A percentile compares a stretch with the other conserved stretches of the same genome.
Evolutionary conservation across 306 rosid species (phyloP).

Genomic region (Ziziphus jujuba): DNA sequence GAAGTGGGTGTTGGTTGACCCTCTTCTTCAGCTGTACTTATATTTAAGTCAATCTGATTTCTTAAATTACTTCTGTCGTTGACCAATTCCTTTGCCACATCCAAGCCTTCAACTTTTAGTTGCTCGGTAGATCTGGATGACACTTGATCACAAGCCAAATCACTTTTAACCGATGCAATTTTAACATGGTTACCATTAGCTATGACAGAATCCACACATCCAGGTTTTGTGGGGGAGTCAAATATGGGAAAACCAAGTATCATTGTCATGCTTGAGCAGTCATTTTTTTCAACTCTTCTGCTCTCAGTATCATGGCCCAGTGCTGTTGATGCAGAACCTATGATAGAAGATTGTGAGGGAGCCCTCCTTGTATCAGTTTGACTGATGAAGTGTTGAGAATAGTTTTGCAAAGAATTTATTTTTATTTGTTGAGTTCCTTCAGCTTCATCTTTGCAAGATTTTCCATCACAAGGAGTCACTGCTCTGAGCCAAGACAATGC

Average conservation of each 20-base stretch:
- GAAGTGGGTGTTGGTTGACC: constrained; percentile 30
- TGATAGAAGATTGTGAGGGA: constrained; percentile 27
- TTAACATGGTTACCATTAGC: constrained; percentile 16
- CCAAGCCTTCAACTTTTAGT: constrained; percentile 13
- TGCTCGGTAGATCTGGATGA: constrained; percentile 16
- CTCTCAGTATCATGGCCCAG: constrained; percentile 34
- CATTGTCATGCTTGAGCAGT: constrained; percentile 33
- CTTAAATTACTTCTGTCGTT: constrained; percentile 31
- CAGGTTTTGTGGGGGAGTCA: constrained; percentile 34
- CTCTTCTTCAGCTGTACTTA: constrained; percentile 67
- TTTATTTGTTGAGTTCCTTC: constrained; percentile 13
- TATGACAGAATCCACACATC: constrained; percentile 28
- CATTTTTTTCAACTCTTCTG: constrained; percentile 40
- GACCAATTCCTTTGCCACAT: constrained; percentile 31
- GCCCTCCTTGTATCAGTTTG: constrained; percentile 43
- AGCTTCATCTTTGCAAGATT: constrained; percentile 35
- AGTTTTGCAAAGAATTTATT: constrained; percentile 18
- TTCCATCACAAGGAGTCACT: constrained; percentile 34
- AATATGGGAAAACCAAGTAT: constrained; percentile 64
- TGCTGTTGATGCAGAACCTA: constrained; percentile 36
- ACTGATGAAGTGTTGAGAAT: constrained; percentile 22
- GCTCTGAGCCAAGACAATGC: constrained; percentile 64
- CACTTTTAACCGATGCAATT: constrained; percentile 13
- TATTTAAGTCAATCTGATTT: constrained; percentile 71
- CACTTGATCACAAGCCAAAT: constrained; percentile 48